A percentile compares a stretch with the other conserved stretches of the same genome.
Evolutionary conservation across 1,284 basidiomycete species (phyloP).

Genomic region (Gomphus bonarii): DNA sequence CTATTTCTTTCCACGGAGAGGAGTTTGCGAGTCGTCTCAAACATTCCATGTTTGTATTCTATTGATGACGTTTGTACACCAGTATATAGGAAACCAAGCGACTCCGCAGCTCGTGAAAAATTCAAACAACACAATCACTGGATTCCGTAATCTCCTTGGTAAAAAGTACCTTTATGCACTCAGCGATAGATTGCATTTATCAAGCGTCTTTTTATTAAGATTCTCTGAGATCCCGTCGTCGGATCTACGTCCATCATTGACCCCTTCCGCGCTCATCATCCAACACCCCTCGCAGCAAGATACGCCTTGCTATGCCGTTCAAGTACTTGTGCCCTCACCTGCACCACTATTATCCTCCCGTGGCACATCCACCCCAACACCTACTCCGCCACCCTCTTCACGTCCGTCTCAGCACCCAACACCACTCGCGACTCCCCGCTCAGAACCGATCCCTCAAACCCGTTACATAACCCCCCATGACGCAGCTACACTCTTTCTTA

Average conservation of each 20-base stretch:
- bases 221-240: slow-evolving; percentile 65
- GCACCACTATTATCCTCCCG: slow-evolving; percentile 17
- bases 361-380: slow-evolving; percentile 33
- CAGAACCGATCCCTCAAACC: slow-evolving; percentile 67
- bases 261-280: slow-evolving; percentile 55
- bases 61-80: slow-evolving; percentile 8
- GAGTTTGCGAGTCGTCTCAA: slow-evolving; percentile 53
- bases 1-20: slow-evolving; percentile 85
- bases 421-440: slow-evolving; percentile 65
- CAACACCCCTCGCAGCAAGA: slow-evolving; percentile 67
- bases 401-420: slow-evolving; percentile 52
- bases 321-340: slow-evolving; percentile 69
- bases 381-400: slow-evolving; percentile 49
- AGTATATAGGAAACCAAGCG: slow-evolving; percentile 97
- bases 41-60: background rate
- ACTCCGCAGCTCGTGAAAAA: slow-evolving; percentile 95
- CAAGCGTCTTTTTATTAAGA: slow-evolving; percentile 26
- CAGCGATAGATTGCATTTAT: background rate
- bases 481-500: slow-evolving; percentile 79
- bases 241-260: slow-evolving; percentile 21
- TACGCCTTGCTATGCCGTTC: slow-evolving; percentile 80
- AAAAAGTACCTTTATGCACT: slow-evolving; percentile 54
- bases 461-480: slow-evolving; percentile 80
- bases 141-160: slow-evolving; percentile 90
- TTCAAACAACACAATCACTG: slow-evolving; percentile 86